Percentiles rank a stretch among this genome's conserved stretches.
Evolutionary conservation across 2,329 filamentous ascomycete species (phyloP).

Genomic region (Xylariales sp.): DNA sequence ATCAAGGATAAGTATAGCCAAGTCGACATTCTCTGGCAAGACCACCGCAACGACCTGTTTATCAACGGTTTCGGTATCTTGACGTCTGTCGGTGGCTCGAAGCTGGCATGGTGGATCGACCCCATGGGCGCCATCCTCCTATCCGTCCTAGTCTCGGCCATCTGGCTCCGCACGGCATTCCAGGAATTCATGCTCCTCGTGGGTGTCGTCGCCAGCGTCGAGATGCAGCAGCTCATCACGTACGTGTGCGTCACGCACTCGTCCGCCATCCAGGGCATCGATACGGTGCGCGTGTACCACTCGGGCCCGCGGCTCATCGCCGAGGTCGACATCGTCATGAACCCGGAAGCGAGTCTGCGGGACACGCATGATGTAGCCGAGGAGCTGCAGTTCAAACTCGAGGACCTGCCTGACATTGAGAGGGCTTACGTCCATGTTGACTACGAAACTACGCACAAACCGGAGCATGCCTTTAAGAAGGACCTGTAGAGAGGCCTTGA

Average conservation of each 20-base stretch:
- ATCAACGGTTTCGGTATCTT: constrained; percentile 93
- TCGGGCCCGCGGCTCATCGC: constrained; percentile 84
- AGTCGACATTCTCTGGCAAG: constrained; percentile 89
- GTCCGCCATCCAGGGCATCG: constrained; percentile 74
- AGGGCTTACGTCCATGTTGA: constrained; percentile 95
- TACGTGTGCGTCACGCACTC: constrained; percentile 96
- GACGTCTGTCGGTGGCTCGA: constrained; percentile 84
- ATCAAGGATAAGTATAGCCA: constrained; percentile 88
- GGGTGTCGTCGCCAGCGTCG: constrained; percentile 78
- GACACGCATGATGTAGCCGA: constrained; percentile 92
- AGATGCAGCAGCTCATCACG: constrained; percentile 88
- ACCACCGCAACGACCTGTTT: constrained; percentile 94
- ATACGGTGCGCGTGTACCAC: constrained; percentile 93
- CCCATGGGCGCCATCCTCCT: constrained; percentile 84
- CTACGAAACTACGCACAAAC: constrained; percentile 93
- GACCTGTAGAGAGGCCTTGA: constrained; percentile 49
- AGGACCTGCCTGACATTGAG: constrained; percentile 87
- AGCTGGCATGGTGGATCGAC: constrained; percentile 92
- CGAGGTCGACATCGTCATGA: constrained; percentile 96
- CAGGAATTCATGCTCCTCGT: constrained; percentile 87
- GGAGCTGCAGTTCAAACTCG: constrained; percentile 88
- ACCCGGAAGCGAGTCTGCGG: constrained; percentile 64
- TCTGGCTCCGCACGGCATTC: constrained; percentile 85
- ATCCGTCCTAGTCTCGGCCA: constrained; percentile 67
- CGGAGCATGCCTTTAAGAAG: constrained; percentile 68